Evolutionary conservation across 805 yeast genomes (phyloP), one percentile per base, ranked within the genome.

Genomic region (Lipomyces japonicus): DNA sequence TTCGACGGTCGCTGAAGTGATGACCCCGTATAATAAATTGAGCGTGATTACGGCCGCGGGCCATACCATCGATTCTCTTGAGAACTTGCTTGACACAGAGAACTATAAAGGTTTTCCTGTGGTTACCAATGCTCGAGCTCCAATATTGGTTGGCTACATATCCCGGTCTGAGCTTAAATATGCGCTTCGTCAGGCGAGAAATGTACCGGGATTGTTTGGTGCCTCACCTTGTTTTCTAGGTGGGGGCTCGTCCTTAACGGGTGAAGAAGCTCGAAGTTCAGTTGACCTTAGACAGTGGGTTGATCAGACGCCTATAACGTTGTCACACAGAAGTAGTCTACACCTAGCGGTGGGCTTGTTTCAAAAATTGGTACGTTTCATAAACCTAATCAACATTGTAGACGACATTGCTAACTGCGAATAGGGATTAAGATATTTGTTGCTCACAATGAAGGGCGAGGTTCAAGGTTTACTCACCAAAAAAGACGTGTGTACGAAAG

Each of bases 41-140:
- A 61, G 58, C 1, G 62, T 67, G 12, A 40, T 75, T 0, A 65
- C 68, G 30, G 59, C 65, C 12, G 70, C 71, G 24, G 74, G 69
- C 25, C 44, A 42, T 1, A 25, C 57, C 26, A 64, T 59, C 10
- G 44, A 39, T 19, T 26, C 67, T 1, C 51, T 75, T 14, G 63
- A 55, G 1, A 55, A 59, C 1, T 40, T 75, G 1, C 24, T 67
- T 4, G 26, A 62, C 2, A 45, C 50, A 0, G 44, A 51, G 2
- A 42, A 59, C 28, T 63, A 42, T 46, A 65, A 66, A 43, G 82
- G 76, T 9, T 71, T 71, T 56, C 84, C 80, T 6, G 71, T 73
- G 7, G 66, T 77, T 59, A 65, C 63, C 46, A 69, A 67, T 44
- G 61, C 58, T 41, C 57, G 57, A 12, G 68, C 63, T 42, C 71